Conservation (phyloP, 495 filamentous ascomycete genomes). For the Neurospora tetraspora region DNA sequence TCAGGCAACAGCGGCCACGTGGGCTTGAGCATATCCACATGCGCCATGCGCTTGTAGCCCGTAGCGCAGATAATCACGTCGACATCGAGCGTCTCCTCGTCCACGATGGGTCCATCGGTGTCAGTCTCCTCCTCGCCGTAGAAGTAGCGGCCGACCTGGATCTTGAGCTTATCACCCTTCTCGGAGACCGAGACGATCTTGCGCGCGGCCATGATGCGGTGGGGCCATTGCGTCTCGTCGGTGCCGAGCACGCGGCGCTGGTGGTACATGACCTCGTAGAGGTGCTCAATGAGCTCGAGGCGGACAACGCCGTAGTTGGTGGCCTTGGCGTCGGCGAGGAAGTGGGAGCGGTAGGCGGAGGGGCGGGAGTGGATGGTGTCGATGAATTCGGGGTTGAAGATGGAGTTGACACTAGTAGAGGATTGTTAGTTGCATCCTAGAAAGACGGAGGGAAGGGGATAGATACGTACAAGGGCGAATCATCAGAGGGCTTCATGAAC, state of each 20-base stretch:
- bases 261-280: slow-evolving; percentile 77
- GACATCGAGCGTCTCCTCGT: slow-evolving; percentile 52
- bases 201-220: slow-evolving; percentile 61
- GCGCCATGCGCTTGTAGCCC: slow-evolving; percentile 70
- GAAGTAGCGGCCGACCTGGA: slow-evolving; percentile 34
- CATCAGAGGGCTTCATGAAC: slow-evolving; percentile 81
- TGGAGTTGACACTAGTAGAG: slow-evolving; percentile 73
- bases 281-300: slow-evolving; percentile 71
- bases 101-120: slow-evolving; percentile 20
- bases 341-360: slow-evolving; percentile 47
- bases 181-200: slow-evolving; percentile 50
- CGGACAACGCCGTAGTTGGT: slow-evolving; percentile 96
- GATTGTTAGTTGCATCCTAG: slow-evolving; percentile 2
- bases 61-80: slow-evolving; percentile 82
- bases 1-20: slow-evolving; percentile 52
- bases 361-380: slow-evolving; percentile 60
- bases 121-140: slow-evolving; percentile 17
- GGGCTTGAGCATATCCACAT: slow-evolving; percentile 64
- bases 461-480: slow-evolving; percentile 77
- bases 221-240: slow-evolving; percentile 66
- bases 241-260: slow-evolving; percentile 59
- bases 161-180: slow-evolving; percentile 23
- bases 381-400: slow-evolving; percentile 82
- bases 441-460: background rate
- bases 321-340: slow-evolving; percentile 54